Base-by-base conservation (phyloP, 768 basidiomycete genomes). In the Suillus plorans region DNA sequence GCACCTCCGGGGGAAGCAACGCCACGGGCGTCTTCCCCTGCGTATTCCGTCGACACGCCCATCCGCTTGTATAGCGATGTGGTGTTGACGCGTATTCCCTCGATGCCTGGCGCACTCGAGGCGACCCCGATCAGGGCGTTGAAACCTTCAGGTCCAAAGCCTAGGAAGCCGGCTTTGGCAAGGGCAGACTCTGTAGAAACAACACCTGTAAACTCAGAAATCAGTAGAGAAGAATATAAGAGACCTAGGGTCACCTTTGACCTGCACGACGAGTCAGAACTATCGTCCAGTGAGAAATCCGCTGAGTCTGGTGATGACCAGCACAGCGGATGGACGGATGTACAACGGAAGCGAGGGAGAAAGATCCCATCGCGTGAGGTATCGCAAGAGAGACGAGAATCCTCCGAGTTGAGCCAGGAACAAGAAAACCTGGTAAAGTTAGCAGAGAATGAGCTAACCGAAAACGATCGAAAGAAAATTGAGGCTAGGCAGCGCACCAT, bases 21-120 rank as follows among this genome's bases (percentile, higher is more conserved):
- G 50, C 50, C 50, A 16, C 2, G 28, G 14, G 50, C 16, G 6
- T 0, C 28, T 4, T 31, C 50, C 16, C 50, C 50, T 53, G 50
- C 50, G 28, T 5, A 20, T 36, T 61, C 60, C 28, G 60, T 37
- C 13, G 28, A 18, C 18, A 25, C 16, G 0, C 60, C 45, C 16
- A 50, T 49, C n/a, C 18, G 45, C 22, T 20, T 36, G 6, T 61
- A 50, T 12, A 47, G 45, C 16, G 60, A 61, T 36, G 31, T 50
- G 16, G 45, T 61, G 28, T 18, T 31, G 45, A 37, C 45, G 44
- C 10, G 60, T 36, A 61, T 44, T 49, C 60, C 60, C 60, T 50
- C 60, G 18, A 44, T 47, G 60, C 45, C 60, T 8, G 50, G 50
- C 0, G 50, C 16, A 8, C 50, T 53, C 16, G 50, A 31, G 50